Evolutionary conservation across 345 rosid genomes (phyloP).

Genomic region (Lenwebbia sp.): DNA sequence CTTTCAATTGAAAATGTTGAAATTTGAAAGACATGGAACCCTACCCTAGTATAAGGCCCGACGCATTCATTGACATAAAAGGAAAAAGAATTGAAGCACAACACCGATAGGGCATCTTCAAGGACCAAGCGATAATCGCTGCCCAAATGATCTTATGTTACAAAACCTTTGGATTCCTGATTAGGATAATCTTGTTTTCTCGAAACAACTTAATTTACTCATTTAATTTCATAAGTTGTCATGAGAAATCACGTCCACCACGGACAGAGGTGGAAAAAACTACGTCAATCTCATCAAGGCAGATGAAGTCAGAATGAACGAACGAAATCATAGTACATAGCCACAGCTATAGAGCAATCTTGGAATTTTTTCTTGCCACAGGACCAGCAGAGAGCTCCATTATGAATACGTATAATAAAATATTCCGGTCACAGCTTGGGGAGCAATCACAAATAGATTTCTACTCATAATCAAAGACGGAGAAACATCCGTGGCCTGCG

Average conservation of each 20-base stretch:
- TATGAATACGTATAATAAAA: neutral
- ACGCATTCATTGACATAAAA: neutral
- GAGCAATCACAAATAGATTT: neutral
- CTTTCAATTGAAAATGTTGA: neutral
- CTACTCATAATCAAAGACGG: neutral
- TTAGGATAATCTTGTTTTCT: neutral
- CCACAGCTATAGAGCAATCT: neutral
- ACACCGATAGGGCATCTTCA: neutral
- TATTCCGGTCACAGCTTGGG: neutral
- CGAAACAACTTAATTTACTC: neutral
- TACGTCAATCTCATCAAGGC: neutral
- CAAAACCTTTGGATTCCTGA: neutral
- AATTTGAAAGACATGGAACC: neutral
- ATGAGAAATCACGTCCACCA: neutral
- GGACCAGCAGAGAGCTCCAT: neutral
- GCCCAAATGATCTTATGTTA: neutral
- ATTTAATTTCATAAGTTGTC: neutral
- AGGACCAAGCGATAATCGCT: neutral
- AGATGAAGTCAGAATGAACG: neutral
- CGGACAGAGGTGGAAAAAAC: neutral
- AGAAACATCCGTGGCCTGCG: neutral
- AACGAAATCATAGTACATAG: neutral
- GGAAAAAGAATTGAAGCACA: neutral
- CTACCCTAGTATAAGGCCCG: neutral
- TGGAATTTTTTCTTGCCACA: neutral